Base-by-base conservation (phyloP, 371 early-diverging fungal species). In the Saksenaea oblongispora region DNA sequence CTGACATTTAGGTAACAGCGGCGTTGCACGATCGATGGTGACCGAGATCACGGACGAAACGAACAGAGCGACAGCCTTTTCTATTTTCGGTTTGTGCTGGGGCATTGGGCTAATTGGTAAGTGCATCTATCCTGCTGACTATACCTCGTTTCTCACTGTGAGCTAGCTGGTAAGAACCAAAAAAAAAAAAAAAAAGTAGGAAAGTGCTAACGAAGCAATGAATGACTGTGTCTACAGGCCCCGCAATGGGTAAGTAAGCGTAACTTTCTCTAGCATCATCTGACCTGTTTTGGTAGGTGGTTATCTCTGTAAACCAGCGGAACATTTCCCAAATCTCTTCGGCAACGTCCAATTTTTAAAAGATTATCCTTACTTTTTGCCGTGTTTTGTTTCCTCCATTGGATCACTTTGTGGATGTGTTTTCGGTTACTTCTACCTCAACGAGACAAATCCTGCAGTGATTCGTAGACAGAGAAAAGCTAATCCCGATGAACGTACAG, bases 41-140 rank as follows among this genome's bases (percentile, higher is more conserved):
- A 91, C 90, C 11, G 97, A 97, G 71, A 87, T 97, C 55, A 91
- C 94, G 17, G 94, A 94, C 64, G 70, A 80, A 9, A 87, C 92
- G 0, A 95, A 94, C 66, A 86, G 88, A 64, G 86, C 85, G 62
- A 79, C 68, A 17, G 87, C 87, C 1, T 92, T 91, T 70, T 74
- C 87, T 9, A 47, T 90, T 54, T 89, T 90, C 78, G 91, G 90
- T 0, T 82, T 86, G 53, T 84, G 84, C 44, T 88, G 87, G 87
- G 86, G 86, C 28, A 69, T 84, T n/a, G 88, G 89, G 41, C 81
- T 82, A 72, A 87, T 91, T 54, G 74, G 76, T 77, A 78, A 63
- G 55, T 26, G 3, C 27, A 34, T 56, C 18, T 37, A 37, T 10
- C 24, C 18, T 22, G 51, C 24, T 26, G 4, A 5, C 22, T 47